Evolutionary conservation across 2,329 filamentous ascomycete species (phyloP).

Genomic region (Periglandula ipomoeae): DNA sequence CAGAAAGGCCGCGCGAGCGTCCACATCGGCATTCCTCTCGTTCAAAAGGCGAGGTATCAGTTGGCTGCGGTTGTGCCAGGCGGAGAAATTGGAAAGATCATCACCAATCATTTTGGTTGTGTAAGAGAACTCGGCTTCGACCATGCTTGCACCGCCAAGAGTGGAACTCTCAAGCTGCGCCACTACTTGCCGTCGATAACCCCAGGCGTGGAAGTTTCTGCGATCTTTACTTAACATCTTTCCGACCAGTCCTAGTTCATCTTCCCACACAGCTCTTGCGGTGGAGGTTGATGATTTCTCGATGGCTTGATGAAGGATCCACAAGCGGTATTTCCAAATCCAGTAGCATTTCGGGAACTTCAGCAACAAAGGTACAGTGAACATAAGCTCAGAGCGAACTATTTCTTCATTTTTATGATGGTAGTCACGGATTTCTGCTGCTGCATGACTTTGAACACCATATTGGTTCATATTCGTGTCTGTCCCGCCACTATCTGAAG

Average conservation of each 20-base stretch:
- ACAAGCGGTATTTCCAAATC: slow-evolving; percentile 95
- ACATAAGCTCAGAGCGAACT: slow-evolving; percentile 66
- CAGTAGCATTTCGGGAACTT: slow-evolving; percentile 96
- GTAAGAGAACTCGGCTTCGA: slow-evolving; percentile 76
- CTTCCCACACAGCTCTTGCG: slow-evolving; percentile 66
- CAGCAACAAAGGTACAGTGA: slow-evolving; percentile 75
- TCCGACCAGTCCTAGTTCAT: slow-evolving; percentile 70
- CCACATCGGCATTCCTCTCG: slow-evolving; percentile 57
- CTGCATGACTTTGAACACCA: background rate
- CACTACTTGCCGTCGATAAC: slow-evolving; percentile 75
- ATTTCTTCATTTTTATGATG: slow-evolving; percentile 18
- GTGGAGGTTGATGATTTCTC: slow-evolving; percentile 44
- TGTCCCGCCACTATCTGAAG: background rate
- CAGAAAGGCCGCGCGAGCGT: slow-evolving; percentile 58
- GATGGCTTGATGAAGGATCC: slow-evolving; percentile 69
- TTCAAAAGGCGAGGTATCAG: slow-evolving; percentile 68
- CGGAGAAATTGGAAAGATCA: slow-evolving; percentile 94
- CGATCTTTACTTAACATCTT: slow-evolving; percentile 85
- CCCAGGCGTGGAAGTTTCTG: slow-evolving; percentile 96
- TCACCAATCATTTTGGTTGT: slow-evolving; percentile 77
- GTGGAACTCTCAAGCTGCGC: slow-evolving; percentile 56
- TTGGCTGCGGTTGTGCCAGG: slow-evolving; percentile 86
- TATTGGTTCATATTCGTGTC: background rate
- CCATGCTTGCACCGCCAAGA: slow-evolving; percentile 52
- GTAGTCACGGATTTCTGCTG: background rate